A percentile compares a stretch with the other conserved stretches of the same genome.
These are phyloP conservation scores for Starmerella apicola DNA, from an alignment of 805 yeast genomes.

Conservation along the genomic window DNA sequence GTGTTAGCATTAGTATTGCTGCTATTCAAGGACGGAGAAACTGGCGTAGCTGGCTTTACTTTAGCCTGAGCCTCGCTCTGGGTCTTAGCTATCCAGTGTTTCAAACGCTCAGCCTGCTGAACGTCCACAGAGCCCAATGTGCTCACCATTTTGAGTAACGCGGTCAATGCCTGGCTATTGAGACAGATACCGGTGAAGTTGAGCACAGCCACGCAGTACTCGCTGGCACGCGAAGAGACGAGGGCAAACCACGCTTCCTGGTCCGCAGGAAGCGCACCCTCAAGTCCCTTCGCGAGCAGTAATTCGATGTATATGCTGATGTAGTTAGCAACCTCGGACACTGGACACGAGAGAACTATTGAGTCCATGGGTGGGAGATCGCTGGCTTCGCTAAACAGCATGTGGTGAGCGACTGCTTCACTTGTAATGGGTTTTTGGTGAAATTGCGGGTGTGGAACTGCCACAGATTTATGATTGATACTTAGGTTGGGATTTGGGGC, in stretches of 20 bases:
- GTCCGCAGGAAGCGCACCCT: not conserved
- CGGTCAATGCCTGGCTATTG: slow-evolving; percentile 47
- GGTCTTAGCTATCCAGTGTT: slow-evolving; percentile 31
- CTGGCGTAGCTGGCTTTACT: not conserved
- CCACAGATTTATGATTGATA: too few species aligned
- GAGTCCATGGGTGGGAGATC: slow-evolving; percentile 2
- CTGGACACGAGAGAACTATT: slow-evolving; percentile 3
- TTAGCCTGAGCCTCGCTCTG: slow-evolving; percentile 8
- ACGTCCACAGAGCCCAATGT: slow-evolving; percentile 38
- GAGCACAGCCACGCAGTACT: slow-evolving; percentile 44
- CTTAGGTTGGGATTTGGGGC: not conserved
- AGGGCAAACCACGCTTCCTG: slow-evolving; percentile 24
- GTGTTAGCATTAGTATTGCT: not conserved
- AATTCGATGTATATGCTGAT: slow-evolving; percentile 11
- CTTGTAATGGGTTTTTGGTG: not conserved
- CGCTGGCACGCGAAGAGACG: slow-evolving; percentile 40
- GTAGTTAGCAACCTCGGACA: slow-evolving; percentile 4
- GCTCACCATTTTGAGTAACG: slow-evolving; percentile 42
- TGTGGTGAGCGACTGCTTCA: slow-evolving; percentile 67
- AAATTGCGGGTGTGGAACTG: too few species aligned
- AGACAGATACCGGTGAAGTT: slow-evolving; percentile 59
- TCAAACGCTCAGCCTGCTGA: slow-evolving; percentile 41
- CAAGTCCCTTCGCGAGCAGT: slow-evolving; percentile 12
- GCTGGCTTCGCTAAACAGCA: slow-evolving; percentile 35
- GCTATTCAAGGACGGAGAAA: not conserved